Evolutionary conservation across 2,329 filamentous ascomycete species (phyloP), one percentile per base, ranked within the genome.

Genomic region (Alternaria triticimaculans): DNA sequence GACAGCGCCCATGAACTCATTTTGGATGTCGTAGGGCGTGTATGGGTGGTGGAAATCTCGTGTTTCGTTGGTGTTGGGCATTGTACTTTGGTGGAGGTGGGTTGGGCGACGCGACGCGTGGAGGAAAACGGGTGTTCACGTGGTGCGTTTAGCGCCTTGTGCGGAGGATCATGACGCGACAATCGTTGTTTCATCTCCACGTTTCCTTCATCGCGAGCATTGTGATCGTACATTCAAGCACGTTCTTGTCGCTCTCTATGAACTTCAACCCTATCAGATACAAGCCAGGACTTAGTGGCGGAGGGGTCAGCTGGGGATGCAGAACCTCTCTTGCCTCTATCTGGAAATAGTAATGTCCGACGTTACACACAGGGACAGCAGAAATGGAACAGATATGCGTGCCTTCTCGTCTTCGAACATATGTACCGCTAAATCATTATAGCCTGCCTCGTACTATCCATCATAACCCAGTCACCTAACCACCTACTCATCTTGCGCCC

Each of bases 11-110:
- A 97, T 97, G 76, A 97, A 96, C 70, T 95, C 84, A 48, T 90
- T 85, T 75, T 97, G 94, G 46, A 97, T 96, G 56, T 92, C 87
- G 79, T 97, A 97, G 0, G 94, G 94, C 28, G 89, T 88, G 78
- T 90, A 97, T 0, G 94, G 94, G 76, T 97, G 94, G 74, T 96
- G 88, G 76, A 97, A 97, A 72, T 94, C 84, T 33, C 74, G 66
- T 15, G 63, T 63, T 7, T 33, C 51, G 21, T 59, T 56, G 9
- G 63, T 37, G 62, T 63, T 45, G 37, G 62, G 49, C 74, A 76
- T 78, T 41, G 55, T 63, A 28, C 18, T 3, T 21, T 18, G 44
- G n/a, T 20, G 49, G 2, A 3, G 12, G 28, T 21, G 23, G n/a
- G 50, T 48, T 33, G 18, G 28, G 20, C 46, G 37, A 63, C 55